Conservation (phyloP, 1,284 basidiomycete species). For the Sphagnurus paluster region DNA sequence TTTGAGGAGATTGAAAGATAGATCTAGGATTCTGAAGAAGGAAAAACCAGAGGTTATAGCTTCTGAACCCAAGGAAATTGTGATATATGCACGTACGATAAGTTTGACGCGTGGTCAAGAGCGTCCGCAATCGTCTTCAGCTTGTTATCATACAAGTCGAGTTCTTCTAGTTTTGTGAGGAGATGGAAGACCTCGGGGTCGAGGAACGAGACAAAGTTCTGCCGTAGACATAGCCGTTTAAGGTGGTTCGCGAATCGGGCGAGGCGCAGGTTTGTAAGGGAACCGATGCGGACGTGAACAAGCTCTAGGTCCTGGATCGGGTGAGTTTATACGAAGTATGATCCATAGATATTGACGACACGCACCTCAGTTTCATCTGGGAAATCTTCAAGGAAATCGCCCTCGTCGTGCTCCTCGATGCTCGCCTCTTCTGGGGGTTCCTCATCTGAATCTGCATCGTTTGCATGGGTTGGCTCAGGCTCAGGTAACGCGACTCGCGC, state of each 20-base stretch:
- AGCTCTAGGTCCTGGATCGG: constrained; percentile 81
- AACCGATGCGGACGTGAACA: constrained; percentile 78
- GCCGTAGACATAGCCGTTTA: constrained; percentile 83
- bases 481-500: constrained; percentile 49
- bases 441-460: constrained; percentile 48
- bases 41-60: constrained; percentile 1
- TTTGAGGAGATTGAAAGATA: constrained; percentile 93
- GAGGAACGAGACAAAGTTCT: constrained; percentile 68
- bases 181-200: constrained; percentile 27
- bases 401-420: constrained; percentile 39
- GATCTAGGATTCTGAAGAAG: constrained; percentile 71
- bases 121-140: constrained; percentile 73
- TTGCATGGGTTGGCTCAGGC: constrained; percentile 13
- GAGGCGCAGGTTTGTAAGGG: constrained; percentile 65
- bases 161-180: constrained; percentile 78
- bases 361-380: constrained; percentile 70
- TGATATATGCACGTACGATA: constrained; percentile 58
- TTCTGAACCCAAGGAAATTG: not conserved
- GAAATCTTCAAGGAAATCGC: constrained; percentile 53
- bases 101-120: constrained; percentile 57
- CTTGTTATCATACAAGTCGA: constrained; percentile 97
- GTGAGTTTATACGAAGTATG: no score
- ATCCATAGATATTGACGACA: constrained; percentile 23
- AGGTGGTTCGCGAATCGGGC: constrained; percentile 71
- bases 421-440: constrained; percentile 34